Percentiles rank a stretch among this genome's conserved stretches.
These are phyloP conservation scores for Fusarium nanum DNA, from an alignment of 2,329 filamentous ascomycete species.

Conservation along the genomic window DNA sequence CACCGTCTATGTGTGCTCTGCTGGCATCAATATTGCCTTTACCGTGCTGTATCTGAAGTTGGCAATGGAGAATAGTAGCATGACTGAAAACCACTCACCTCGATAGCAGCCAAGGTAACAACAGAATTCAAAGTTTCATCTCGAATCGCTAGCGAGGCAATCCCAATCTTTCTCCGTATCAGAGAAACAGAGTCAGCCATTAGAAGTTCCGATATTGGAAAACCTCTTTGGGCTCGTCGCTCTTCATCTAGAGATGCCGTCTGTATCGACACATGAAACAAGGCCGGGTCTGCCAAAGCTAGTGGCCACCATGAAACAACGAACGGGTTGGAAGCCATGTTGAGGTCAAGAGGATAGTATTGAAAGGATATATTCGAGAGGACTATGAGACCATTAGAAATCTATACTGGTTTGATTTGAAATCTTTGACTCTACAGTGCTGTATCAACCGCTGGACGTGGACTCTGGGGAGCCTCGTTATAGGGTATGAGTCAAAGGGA, in stretches of 20 bases:
- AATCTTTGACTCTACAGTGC: constrained; percentile 56
- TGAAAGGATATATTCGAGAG: constrained; percentile 68
- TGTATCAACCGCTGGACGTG: constrained; percentile 68
- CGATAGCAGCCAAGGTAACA: constrained; percentile 68
- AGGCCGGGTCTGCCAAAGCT: constrained; percentile 64
- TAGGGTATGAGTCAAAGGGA: constrained; percentile 68
- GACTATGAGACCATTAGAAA: constrained; percentile 58
- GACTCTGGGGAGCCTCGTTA: constrained; percentile 61
- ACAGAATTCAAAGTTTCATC: constrained; percentile 68
- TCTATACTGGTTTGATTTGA: neutral
- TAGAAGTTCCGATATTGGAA: constrained; percentile 64
- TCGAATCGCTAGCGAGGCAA: constrained; percentile 60
- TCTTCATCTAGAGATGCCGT: constrained; percentile 69
- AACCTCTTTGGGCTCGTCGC: constrained; percentile 62
- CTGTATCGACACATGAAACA: constrained; percentile 70
- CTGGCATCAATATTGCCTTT: constrained; percentile 61
- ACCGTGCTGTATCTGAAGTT: constrained; percentile 55
- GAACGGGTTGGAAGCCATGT: constrained; percentile 65
- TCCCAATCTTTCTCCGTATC: constrained; percentile 61
- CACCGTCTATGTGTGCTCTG: constrained; percentile 62
- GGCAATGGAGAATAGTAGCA: neutral
- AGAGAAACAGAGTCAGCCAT: constrained; percentile 68
- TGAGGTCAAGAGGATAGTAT: constrained; percentile 68
- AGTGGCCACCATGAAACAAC: constrained; percentile 70
- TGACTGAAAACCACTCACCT: constrained; percentile 54